Conservation (phyloP, 1,139 yeast genomes). For the Diutina scorzettiae region DNA sequence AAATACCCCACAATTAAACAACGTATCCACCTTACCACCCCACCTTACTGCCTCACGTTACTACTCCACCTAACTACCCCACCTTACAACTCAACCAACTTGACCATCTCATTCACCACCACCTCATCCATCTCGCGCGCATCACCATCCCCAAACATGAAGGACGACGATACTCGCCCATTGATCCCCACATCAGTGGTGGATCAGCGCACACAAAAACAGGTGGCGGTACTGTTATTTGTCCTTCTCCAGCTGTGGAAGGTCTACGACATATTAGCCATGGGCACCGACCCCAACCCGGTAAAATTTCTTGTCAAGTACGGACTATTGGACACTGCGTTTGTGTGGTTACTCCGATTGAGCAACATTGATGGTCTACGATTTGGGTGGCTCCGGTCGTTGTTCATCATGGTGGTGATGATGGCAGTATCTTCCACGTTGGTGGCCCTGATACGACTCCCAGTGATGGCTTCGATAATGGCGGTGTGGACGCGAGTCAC, state of each 20-base stretch:
- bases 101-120: background rate
- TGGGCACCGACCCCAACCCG: conserved; percentile 14
- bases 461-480: conserved; percentile 22
- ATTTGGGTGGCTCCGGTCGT: conserved; percentile 38
- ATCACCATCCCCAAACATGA: background rate
- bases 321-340: conserved; percentile 57
- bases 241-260: conserved; percentile 72
- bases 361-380: conserved; percentile 46
- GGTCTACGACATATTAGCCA: conserved; percentile 48
- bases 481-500: conserved; percentile 38
- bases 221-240: conserved; percentile 54
- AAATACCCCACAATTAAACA: no score
- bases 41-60: background rate
- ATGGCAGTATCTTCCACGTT: conserved; percentile 29
- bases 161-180: background rate
- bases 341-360: conserved; percentile 58
- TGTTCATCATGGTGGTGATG: conserved; percentile 18
- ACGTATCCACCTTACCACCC: no score
- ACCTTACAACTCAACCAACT: background rate
- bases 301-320: conserved; percentile 60
- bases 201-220: conserved; percentile 76
- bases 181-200: conserved; percentile 24
- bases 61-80: background rate
- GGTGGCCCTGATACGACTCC: conserved; percentile 26
- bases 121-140: background rate